phyloP scores from a whole-genome alignment of 1,284 basidiomycete species.

The Cryptococcus hybrid region DNA sequence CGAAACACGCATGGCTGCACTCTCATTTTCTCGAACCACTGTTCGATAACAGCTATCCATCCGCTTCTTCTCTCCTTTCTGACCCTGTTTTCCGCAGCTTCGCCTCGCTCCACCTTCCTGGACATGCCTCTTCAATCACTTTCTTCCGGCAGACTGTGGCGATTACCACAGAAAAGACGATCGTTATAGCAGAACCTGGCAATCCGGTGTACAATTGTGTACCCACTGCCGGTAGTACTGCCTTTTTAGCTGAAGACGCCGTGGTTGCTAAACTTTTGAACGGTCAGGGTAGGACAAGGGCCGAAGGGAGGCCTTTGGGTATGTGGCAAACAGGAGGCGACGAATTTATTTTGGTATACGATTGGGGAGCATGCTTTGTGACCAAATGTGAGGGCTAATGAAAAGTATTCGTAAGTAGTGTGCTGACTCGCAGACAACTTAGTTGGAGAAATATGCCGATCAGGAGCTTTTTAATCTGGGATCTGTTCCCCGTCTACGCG shows the following conservation, averaged over 20 bases:
- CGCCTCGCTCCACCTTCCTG: constrained; percentile 23
- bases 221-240: constrained; percentile 21
- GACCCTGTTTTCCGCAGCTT: constrained; percentile 24
- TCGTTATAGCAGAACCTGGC: constrained; percentile 37
- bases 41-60: not conserved
- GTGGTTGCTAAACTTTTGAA: constrained; percentile 18
- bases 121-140: constrained; percentile 30
- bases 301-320: constrained; percentile 18
- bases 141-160: constrained; percentile 40
- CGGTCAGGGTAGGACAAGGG: not conserved
- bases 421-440: not conserved
- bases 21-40: constrained; percentile 31
- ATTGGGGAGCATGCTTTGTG: constrained; percentile 37
- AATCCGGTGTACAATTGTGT: constrained; percentile 27
- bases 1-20: constrained; percentile 21
- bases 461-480: constrained; percentile 33
- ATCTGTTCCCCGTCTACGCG: constrained; percentile 27
- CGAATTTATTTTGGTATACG: constrained; percentile 38
- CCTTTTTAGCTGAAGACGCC: constrained; percentile 2
- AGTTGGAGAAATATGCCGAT: constrained; percentile 33
- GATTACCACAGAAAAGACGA: constrained; percentile 29
- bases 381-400: constrained; percentile 26
- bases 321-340: constrained; percentile 39
- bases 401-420: not conserved
- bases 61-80: not conserved